Percentiles rank a stretch among this genome's conserved stretches.
phyloP scores from a whole-genome alignment of 768 basidiomycete genomes.

The Amanita phalloides region DNA sequence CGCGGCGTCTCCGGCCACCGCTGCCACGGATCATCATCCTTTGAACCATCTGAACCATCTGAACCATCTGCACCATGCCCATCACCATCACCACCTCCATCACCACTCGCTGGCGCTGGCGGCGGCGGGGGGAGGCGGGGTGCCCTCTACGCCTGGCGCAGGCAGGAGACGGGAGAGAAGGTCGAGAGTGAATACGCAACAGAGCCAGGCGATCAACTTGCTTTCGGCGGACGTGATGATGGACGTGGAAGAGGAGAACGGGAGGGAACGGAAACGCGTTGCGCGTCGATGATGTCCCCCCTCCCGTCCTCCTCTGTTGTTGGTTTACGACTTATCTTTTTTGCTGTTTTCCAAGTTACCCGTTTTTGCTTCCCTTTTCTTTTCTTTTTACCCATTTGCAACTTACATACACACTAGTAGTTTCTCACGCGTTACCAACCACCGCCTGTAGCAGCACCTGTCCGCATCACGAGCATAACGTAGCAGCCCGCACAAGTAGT shows the following conservation, averaged over 20 bases:
- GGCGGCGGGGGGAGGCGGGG: slow-evolving; percentile 12
- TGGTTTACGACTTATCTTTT: not conserved
- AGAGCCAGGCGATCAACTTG: slow-evolving; percentile 25
- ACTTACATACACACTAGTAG: too few species aligned
- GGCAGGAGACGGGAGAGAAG: slow-evolving; percentile 47
- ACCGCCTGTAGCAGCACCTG: too few species aligned
- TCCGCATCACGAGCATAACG: too few species aligned
- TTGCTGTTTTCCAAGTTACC: too few species aligned
- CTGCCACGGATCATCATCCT: slow-evolving; percentile 17
- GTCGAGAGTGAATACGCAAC: slow-evolving; percentile 19
- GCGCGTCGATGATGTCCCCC: slow-evolving; percentile 39
- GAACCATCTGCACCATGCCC: too few species aligned
- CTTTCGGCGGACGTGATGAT: slow-evolving; percentile 45
- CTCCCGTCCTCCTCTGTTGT: not conserved
- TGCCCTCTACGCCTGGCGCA: slow-evolving; percentile 9
- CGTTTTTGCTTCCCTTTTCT: too few species aligned
- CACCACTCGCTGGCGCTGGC: slow-evolving; percentile 11
- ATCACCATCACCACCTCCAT: too few species aligned
- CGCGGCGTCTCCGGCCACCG: slow-evolving; percentile 22
- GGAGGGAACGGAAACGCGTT: slow-evolving; percentile 64
- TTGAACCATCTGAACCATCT: not conserved
- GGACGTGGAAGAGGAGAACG: slow-evolving; percentile 64
- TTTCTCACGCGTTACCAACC: too few species aligned
- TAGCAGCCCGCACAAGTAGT: too few species aligned
- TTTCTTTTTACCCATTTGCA: too few species aligned